A percentile compares a stretch with the other conserved stretches of the same genome.
phyloP scores from a whole-genome alignment of 2,329 filamentous ascomycete genomes.

The Bisporella sp. region DNA sequence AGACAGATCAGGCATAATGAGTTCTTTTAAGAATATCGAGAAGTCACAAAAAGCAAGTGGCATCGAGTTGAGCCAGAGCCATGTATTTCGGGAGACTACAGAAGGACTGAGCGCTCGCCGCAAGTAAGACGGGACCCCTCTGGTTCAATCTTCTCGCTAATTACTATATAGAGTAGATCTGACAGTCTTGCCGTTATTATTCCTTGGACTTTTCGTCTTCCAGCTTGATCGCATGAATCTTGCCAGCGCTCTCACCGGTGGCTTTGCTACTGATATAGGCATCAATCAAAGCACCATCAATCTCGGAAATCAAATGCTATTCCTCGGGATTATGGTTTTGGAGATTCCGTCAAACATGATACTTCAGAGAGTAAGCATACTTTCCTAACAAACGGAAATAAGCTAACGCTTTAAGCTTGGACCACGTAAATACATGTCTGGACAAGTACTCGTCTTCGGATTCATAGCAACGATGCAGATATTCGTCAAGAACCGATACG shows the following conservation, averaged over 20 bases:
- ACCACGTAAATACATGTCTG: conserved; percentile 24
- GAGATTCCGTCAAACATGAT: conserved; percentile 29
- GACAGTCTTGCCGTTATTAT: neutral
- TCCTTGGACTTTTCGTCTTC: neutral
- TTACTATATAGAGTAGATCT: neutral
- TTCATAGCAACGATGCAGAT: conserved; percentile 26
- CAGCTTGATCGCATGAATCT: conserved; percentile 28
- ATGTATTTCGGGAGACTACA: neutral
- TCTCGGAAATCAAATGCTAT: conserved; percentile 25
- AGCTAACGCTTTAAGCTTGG: conserved; percentile 11
- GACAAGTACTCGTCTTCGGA: conserved; percentile 30
- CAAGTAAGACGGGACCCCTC: neutral
- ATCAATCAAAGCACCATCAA: conserved; percentile 26
- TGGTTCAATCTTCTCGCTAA: neutral
- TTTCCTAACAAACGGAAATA: neutral
- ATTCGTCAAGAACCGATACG: conserved; percentile 35
- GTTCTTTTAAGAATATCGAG: no score
- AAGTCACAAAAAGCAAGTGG: no score
- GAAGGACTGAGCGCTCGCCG: neutral
- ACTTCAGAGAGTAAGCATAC: conserved; percentile 13
- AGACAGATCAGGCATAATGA: no score
- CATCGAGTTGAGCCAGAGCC: neutral
- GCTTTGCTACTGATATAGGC: conserved; percentile 23
- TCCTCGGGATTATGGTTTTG: conserved; percentile 26
- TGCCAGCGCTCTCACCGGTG: conserved; percentile 27